These are phyloP conservation scores for Acer yangbiense DNA, from an alignment of 345 rosid species.

Conservation along the genomic window DNA sequence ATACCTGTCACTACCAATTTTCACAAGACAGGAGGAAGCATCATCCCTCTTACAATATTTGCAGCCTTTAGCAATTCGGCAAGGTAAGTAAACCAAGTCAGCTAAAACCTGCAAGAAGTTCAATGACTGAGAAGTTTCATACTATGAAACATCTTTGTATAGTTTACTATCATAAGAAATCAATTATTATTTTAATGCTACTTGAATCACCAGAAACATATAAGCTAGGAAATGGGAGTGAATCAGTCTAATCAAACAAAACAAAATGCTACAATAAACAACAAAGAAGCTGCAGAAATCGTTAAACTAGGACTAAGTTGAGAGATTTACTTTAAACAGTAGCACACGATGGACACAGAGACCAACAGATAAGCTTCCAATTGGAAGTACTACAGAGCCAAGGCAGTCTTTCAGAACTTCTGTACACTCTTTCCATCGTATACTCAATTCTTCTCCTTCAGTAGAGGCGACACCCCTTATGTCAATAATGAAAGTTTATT, in stretches of 20 bases:
- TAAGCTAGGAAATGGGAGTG: background rate
- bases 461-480: conserved; percentile 41
- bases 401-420: conserved; percentile 39
- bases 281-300: background rate
- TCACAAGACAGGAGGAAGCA: conserved; percentile 61
- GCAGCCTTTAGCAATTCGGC: conserved; percentile 62
- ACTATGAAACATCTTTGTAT: background rate
- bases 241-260: background rate
- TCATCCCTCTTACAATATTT: conserved; percentile 48
- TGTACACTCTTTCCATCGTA: conserved; percentile 45
- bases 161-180: background rate
- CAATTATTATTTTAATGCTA: background rate
- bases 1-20: conserved; percentile 46
- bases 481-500: conserved; percentile 11
- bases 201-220: background rate
- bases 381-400: conserved; percentile 49
- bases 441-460: conserved; percentile 33
- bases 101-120: conserved; percentile 43
- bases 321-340: conserved; percentile 43
- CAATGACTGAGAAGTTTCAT: conserved; percentile 4
- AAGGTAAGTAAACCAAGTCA: conserved; percentile 49
- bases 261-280: background rate
- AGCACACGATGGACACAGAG: conserved; percentile 51
- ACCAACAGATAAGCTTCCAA: conserved; percentile 50
- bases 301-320: background rate